Conservation (phyloP, 1,139 yeast species). For the Yamadazyma diospyri region DNA sequence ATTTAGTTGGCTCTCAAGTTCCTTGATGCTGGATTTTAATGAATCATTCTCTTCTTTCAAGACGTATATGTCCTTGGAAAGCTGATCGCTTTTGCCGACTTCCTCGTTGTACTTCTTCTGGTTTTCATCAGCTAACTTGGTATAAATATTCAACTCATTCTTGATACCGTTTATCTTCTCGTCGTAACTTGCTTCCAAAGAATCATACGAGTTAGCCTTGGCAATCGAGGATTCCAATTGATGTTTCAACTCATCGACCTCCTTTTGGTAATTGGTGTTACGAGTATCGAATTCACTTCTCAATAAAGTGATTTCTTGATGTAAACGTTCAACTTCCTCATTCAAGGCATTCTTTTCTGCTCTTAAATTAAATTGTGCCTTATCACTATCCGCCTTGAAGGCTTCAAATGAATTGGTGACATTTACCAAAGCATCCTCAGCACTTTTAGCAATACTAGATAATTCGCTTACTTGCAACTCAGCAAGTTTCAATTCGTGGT, state of each 20-base stretch:
- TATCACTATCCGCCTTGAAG: conserved; percentile 24
- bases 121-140: conserved; percentile 42
- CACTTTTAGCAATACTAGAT: conserved; percentile 36
- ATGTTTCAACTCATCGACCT: conserved; percentile 22
- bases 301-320: conserved; percentile 14
- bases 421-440: conserved; percentile 38
- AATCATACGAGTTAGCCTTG: conserved; percentile 37
- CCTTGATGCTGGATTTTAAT: conserved; percentile 33
- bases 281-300: conserved; percentile 17
- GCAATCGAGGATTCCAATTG: conserved; percentile 16
- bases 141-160: conserved; percentile 51
- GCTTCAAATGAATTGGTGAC: conserved; percentile 39
- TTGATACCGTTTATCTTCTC: conserved; percentile 26
- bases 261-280: conserved; percentile 15
- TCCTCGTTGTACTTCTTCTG: conserved; percentile 60
- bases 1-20: conserved; percentile 25
- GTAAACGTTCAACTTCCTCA: conserved; percentile 19
- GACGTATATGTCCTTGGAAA: conserved; percentile 40
- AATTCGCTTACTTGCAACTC: conserved; percentile 40
- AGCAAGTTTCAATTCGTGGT: conserved; percentile 34
- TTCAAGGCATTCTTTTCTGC: conserved; percentile 13
- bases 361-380: conserved; percentile 7
- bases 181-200: conserved; percentile 32
- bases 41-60: conserved; percentile 42
- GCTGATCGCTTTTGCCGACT: conserved; percentile 53